Evolutionary conservation across 1,139 yeast species (phyloP), one percentile per base, ranked within the genome.

Genomic region (Arxiozyma slooffiae): DNA sequence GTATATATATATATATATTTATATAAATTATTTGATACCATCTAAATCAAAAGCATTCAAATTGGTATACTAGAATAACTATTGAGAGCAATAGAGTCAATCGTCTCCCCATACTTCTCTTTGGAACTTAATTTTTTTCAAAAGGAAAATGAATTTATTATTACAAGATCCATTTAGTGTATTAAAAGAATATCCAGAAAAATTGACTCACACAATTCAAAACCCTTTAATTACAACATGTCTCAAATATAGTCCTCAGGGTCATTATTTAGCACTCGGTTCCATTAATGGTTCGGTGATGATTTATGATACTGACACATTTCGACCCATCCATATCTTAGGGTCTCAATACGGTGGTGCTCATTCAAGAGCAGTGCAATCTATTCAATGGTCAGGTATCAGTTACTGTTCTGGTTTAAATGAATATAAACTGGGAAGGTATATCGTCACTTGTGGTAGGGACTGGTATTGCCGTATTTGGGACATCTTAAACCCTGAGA

Each of bases 211-310:
- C 54, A 80, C 90, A 0, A 70, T 88, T n/a, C 63, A 60, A 43
- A 63, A 47, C 64, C 79, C 55, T 74, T 77, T 67, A 88, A 90
- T 84, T 58, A 79, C 95, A 1, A 85, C 88, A 7, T 79, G 81
- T 50, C 75, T 90, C 46, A 80, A 79, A 60, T 87, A 83, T 71
- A 86, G 81, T 59, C 71, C 77, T 16, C 79, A 80, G 49, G 97
- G 97, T 3, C 96, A 88, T 64, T 90, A 90, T 62, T 70, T 90
- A 2, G 97, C 97, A 1, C 79, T 87, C 2, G 98, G 98, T 0
- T 73, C 85, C 42, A 73, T 80, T 21, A 86, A 85, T 64, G 98
- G 98, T 1, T 73, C 84, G 0, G 80, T 90, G 6, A 76, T 85
- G 18, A 79, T 90, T 24, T 84, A 85, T 61, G 97, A 90, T 65